These are phyloP conservation scores for Syzygium aqueum DNA, from an alignment of 345 rosid species.

Conservation along the genomic window DNA sequence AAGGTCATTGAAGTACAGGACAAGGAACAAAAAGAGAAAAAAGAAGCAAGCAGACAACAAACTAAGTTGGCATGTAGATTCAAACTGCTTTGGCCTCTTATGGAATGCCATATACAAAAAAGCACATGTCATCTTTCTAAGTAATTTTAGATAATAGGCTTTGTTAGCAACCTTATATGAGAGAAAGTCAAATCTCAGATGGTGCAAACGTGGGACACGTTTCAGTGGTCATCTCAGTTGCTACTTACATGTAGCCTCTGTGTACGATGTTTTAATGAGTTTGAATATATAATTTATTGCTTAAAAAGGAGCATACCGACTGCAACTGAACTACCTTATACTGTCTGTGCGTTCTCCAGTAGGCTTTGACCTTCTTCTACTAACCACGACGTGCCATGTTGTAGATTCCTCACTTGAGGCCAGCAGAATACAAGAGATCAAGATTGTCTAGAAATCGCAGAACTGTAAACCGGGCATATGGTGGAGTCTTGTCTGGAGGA, in stretches of 20 bases:
- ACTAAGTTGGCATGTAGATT: background rate
- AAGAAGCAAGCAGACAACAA: background rate
- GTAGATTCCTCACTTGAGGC: constrained; percentile 53
- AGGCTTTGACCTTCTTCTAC: background rate
- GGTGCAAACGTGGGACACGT: background rate
- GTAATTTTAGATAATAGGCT: background rate
- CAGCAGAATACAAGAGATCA: background rate
- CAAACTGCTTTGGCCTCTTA: background rate
- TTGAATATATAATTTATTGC: background rate
- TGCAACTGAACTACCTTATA: background rate
- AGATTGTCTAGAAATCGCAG: background rate
- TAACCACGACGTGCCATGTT: background rate
- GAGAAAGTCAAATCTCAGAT: background rate
- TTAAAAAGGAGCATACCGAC: background rate
- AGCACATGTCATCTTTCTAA: background rate
- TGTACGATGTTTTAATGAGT: background rate
- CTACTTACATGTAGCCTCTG: background rate
- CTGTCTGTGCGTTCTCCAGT: background rate
- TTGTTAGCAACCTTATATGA: too few relatives aligned
- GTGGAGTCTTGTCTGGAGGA: constrained; percentile 20
- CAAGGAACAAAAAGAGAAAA: background rate
- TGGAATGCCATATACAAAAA: background rate
- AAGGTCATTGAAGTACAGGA: background rate
- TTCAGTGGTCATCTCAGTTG: background rate
- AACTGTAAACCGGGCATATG: constrained; percentile 5